Percentiles rank a stretch among this genome's conserved stretches.
phyloP scores from a whole-genome alignment of 1,139 yeast species.

The Candida gigantensis region DNA sequence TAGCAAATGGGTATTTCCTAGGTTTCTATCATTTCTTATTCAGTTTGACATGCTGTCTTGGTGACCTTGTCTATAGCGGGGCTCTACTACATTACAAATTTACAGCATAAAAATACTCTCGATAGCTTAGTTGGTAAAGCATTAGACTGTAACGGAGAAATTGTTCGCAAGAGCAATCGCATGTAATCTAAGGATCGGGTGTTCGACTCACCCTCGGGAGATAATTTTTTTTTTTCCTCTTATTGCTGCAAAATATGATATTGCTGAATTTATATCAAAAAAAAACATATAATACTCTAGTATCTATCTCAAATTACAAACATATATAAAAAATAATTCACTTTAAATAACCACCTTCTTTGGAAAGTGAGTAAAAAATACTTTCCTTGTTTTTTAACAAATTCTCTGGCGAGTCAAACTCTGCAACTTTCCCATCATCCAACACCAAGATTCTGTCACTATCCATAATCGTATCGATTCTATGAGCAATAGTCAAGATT shows the following conservation, averaged over 20 bases:
- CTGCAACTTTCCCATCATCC: constrained; percentile 67
- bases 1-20: no score
- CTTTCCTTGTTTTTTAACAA: constrained; percentile 25
- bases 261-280: no score
- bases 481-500: constrained; percentile 78
- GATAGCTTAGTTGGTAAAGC: constrained; percentile 20
- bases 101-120: constrained; percentile 13
- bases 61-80: no score
- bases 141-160: constrained; percentile 16
- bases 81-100: no score
- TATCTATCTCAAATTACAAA: no score
- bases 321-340: no score
- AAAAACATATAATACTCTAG: no score
- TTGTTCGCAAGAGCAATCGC: constrained; percentile 5
- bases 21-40: no score
- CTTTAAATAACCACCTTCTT: constrained; percentile 26
- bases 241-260: no score
- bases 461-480: constrained; percentile 80
- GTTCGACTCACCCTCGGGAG: constrained; percentile 87
- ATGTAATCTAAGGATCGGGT: constrained; percentile 76
- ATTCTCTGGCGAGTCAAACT: constrained; percentile 55
- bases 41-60: no score
- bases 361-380: constrained; percentile 34
- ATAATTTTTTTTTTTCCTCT: constrained; percentile 34
- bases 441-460: constrained; percentile 72